Evolutionary conservation across 352 stramenopile species (phyloP).

Genomic region (Phytophthora meadii): DNA sequence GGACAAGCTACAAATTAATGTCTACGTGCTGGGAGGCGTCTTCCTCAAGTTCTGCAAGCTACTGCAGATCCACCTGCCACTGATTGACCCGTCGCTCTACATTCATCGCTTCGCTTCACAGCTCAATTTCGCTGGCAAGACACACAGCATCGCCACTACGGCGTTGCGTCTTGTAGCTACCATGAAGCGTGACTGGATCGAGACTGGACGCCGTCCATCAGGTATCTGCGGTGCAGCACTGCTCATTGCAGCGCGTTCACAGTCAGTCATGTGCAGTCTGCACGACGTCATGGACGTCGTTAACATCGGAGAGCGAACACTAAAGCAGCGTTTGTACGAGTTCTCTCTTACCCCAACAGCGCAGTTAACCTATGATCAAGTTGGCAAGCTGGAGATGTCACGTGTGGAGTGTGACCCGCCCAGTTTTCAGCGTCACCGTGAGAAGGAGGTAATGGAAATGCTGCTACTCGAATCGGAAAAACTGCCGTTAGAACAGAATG

Average conservation of each 20-base stretch:
- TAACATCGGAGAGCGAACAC: conserved; percentile 96
- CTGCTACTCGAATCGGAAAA: conserved; percentile 85
- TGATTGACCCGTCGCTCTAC: conserved; percentile 99
- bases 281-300: conserved; percentile 93
- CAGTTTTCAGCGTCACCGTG: conserved; percentile 86
- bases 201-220: conserved; percentile 95
- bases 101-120: conserved; percentile 98
- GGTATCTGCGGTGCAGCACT: conserved; percentile 98
- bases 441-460: conserved; percentile 92
- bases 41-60: conserved; percentile 94
- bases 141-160: conserved; percentile 94
- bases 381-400: conserved; percentile 90
- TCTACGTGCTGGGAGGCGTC: conserved; percentile 87
- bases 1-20: conserved; percentile 97
- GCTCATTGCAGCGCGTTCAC: conserved; percentile 96
- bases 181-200: conserved; percentile 99
- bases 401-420: conserved; percentile 90
- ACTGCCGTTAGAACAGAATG: conserved; percentile 58
- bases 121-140: conserved; percentile 96
- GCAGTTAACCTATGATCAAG: conserved; percentile 96
- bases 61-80: conserved; percentile 96
- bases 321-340: conserved; percentile 96
- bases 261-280: conserved; percentile 92
- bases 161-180: conserved; percentile 95
- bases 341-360: conserved; percentile 97